Base-by-base conservation (phyloP, 73 alveolate species). In the Effrenium voratum region DNA sequence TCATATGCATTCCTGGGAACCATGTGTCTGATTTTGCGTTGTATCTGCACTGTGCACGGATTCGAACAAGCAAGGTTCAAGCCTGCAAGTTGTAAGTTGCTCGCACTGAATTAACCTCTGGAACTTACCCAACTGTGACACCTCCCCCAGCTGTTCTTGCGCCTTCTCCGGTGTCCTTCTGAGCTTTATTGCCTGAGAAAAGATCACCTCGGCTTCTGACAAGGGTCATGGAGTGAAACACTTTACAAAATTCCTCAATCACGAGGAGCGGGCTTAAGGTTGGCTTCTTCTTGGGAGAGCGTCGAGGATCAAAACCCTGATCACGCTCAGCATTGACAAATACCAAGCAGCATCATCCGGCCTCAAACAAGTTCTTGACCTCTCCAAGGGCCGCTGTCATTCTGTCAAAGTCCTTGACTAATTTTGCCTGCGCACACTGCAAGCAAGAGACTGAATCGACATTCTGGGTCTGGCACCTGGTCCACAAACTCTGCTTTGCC, bases 231-330 rank as follows among this genome's bases (percentile, higher is more conserved):
- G 40, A 3, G 8, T 16, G 12, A 28, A 76, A 76, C 13, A 40
- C 0, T 16, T 66, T 66, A 10, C n/a, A 24, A 30, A 28, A 5
- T 1, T 66, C 40, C 30, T 66, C 0, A 30, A 30, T 30, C 40
- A 32, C 5, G 44, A n/a, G n/a, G n/a, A n/a, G n/a, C n/a, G n/a
- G n/a, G 28, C 97, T 44, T 40, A 90, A 80, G 43, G 97, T 90
- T 57, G 52, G 45, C 77, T 90, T 66, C 36, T 90, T 66, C 95
- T 87, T 87, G 26, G 97, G 88, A 40, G 97, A 46, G 38, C 76
- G 63, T 5, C 97, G 97, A 10, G 97, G 97, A 90, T 90, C 97
- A 70, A 90, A 90, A n/a, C 97, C 97, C 97, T 90, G 85, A 26
- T 13, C 47, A 57, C 16, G 72, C 72, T 1, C 1, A 30, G 72